Conservation (phyloP, 2,329 filamentous ascomycete genomes). For the Penicillium sp. region DNA sequence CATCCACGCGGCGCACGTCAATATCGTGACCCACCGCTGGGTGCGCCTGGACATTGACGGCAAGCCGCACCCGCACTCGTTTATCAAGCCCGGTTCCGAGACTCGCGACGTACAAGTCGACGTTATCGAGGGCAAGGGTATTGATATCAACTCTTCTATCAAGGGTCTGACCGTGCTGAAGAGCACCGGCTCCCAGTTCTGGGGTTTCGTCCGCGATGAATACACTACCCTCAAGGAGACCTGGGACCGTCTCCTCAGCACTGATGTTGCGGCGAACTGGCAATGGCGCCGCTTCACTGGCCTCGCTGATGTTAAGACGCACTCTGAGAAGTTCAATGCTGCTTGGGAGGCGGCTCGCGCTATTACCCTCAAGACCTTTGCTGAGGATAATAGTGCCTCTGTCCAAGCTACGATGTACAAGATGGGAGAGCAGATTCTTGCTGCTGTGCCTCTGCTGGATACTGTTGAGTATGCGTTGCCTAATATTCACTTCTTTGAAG, state of each 20-base stretch:
- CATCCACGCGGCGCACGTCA: conserved; percentile 80
- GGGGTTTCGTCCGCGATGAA: conserved; percentile 89
- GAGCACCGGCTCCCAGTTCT: conserved; percentile 94
- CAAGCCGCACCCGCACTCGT: conserved; percentile 90
- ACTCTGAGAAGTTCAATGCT: conserved; percentile 68
- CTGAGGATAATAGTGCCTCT: conserved; percentile 83
- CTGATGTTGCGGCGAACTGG: conserved; percentile 86
- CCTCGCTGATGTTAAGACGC: conserved; percentile 65
- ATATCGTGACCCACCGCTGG: conserved; percentile 85
- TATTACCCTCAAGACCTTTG: conserved; percentile 90
- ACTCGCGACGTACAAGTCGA: conserved; percentile 77
- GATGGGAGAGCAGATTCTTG: conserved; percentile 87
- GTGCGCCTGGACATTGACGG: conserved; percentile 83
- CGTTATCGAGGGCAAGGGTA: conserved; percentile 65
- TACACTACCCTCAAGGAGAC: conserved; percentile 88
- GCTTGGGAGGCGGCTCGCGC: conserved; percentile 75
- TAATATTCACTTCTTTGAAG: conserved; percentile 99
- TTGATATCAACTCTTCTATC: conserved; percentile 75
- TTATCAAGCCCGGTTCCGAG: conserved; percentile 85
- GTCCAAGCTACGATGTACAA: conserved; percentile 99
- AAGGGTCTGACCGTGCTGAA: conserved; percentile 85
- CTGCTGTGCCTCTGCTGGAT: conserved; percentile 67
- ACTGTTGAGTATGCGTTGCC: conserved; percentile 80
- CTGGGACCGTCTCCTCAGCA: conserved; percentile 93
- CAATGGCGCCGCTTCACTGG: conserved; percentile 72